Evolutionary conservation across 768 basidiomycete species (phyloP).

Genomic region (Macrolepiota albuminosa): DNA sequence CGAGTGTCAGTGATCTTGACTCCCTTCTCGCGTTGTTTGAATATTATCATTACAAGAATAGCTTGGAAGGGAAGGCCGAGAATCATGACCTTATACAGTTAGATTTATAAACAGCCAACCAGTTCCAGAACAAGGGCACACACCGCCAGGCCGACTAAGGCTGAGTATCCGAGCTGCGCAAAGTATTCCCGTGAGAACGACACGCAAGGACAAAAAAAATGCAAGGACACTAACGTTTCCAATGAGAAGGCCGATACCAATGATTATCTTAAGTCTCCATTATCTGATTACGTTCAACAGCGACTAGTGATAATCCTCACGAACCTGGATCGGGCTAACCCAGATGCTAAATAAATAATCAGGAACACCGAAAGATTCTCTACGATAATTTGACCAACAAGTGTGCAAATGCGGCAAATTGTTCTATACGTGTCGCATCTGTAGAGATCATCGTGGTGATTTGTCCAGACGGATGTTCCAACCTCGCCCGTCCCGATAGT

Average conservation of each 20-base stretch:
- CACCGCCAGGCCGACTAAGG: constrained; percentile 57
- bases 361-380: background rate
- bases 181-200: background rate
- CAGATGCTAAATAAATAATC: constrained; percentile 35
- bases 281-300: background rate
- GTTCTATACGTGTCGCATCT: constrained; percentile 54
- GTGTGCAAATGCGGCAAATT: constrained; percentile 37
- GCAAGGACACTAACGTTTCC: constrained; percentile 37
- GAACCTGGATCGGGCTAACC: constrained; percentile 57
- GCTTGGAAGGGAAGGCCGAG: constrained; percentile 57
- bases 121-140: constrained; percentile 10
- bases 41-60: constrained; percentile 47
- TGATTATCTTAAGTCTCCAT: constrained; percentile 33
- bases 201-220: background rate
- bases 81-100: constrained; percentile 36
- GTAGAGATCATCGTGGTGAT: constrained; percentile 69
- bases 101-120: background rate
- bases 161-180: constrained; percentile 59
- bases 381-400: constrained; percentile 25
- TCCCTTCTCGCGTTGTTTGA: constrained; percentile 47
- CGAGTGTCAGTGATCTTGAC: constrained; percentile 65
- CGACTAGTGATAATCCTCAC: background rate
- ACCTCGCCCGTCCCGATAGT: constrained; percentile 53
- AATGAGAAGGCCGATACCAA: constrained; percentile 60
- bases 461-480: constrained; percentile 57